These are phyloP conservation scores for Cystobasidiaceae sp. DNA, from an alignment of 1,284 basidiomycete genomes.

Conservation along the genomic window DNA sequence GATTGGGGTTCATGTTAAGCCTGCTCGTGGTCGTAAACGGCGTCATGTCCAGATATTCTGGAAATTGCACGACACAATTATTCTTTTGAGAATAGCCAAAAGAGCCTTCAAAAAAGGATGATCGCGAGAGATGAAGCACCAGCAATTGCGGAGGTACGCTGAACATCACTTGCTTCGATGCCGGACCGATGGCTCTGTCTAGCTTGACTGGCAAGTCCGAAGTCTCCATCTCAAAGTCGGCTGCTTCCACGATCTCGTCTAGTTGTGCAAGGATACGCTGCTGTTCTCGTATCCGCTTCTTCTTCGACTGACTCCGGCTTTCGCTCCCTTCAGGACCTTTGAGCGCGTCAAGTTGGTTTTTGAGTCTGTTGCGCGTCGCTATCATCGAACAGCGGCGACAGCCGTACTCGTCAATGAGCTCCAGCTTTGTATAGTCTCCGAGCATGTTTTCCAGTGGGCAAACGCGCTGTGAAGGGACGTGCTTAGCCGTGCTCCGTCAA, in stretches of 20 bases:
- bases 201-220: slow-evolving; percentile 59
- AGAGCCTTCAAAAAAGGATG: slow-evolving; percentile 23
- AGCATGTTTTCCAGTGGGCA: slow-evolving; percentile 68
- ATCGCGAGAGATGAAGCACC: not conserved
- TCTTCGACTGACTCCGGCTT: slow-evolving; percentile 58
- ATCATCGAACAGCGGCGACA: slow-evolving; percentile 74
- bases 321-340: not conserved
- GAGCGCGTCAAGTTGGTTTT: slow-evolving; percentile 57
- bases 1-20: slow-evolving; percentile 47
- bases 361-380: slow-evolving; percentile 60
- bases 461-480: slow-evolving; percentile 50
- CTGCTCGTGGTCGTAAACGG: slow-evolving; percentile 70
- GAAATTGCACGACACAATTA: slow-evolving; percentile 79
- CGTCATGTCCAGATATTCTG: slow-evolving; percentile 77
- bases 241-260: slow-evolving; percentile 61
- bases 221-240: slow-evolving; percentile 70
- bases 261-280: slow-evolving; percentile 60
- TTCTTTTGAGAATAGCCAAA: slow-evolving; percentile 55
- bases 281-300: slow-evolving; percentile 64
- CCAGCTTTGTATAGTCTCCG: slow-evolving; percentile 72
- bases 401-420: slow-evolving; percentile 72
- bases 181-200: slow-evolving; percentile 64
- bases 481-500: slow-evolving; percentile 41
- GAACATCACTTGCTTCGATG: slow-evolving; percentile 79
- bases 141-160: slow-evolving; percentile 58